phyloP scores from a whole-genome alignment of 306 rosid species.

The Parietaria judaica region DNA sequence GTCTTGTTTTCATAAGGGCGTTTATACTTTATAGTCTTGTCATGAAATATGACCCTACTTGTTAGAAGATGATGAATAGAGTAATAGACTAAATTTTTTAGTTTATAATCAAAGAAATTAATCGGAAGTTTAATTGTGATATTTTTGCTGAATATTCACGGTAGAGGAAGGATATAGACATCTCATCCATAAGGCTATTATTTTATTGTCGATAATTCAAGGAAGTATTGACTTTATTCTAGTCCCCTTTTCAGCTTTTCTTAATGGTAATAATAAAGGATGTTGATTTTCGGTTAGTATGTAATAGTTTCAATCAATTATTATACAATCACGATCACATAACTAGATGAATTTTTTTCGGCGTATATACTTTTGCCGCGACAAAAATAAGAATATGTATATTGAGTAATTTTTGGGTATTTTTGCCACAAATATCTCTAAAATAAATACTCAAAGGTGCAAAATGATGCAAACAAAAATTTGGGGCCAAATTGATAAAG shows the following conservation, averaged over 20 bases:
- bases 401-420: too few species aligned
- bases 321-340: too few species aligned
- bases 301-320: not conserved
- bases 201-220: not conserved
- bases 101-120: too few species aligned
- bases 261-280: not conserved
- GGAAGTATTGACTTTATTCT: constrained; percentile 1
- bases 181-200: constrained; percentile 8
- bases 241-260: not conserved
- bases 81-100: too few species aligned
- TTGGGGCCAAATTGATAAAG: too few species aligned
- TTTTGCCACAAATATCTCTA: not conserved
- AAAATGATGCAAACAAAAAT: too few species aligned
- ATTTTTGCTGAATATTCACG: constrained; percentile 1
- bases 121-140: not conserved
- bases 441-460: too few species aligned
- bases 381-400: too few species aligned
- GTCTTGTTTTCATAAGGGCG: not conserved
- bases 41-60: not conserved
- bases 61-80: not conserved
- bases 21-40: not conserved
- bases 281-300: not conserved
- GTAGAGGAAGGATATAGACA: not conserved
- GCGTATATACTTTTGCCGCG: too few species aligned
- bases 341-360: too few species aligned